Evolutionary conservation across 768 basidiomycete genomes (phyloP).

Genomic region (Psilocybe cubensis): DNA sequence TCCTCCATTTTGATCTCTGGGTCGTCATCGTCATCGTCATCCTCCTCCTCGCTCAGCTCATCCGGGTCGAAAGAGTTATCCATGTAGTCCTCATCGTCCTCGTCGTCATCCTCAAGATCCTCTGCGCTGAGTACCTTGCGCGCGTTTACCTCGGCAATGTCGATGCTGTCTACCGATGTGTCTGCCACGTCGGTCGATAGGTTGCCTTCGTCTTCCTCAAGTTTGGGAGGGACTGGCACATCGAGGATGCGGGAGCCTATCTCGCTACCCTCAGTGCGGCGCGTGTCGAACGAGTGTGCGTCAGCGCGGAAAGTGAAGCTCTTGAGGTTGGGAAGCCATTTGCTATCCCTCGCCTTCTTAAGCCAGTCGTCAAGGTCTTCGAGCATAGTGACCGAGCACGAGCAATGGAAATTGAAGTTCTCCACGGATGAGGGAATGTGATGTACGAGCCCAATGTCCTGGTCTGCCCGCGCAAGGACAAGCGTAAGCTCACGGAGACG

Average conservation of each 20-base stretch:
- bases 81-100: conserved; percentile 3
- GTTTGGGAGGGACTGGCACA: conserved; percentile 10
- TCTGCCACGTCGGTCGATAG: not conserved
- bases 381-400: conserved; percentile 11
- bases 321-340: conserved; percentile 10
- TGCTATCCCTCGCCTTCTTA: conserved; percentile 6
- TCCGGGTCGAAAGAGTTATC: not conserved
- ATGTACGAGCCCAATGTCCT: not conserved
- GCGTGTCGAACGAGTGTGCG: conserved; percentile 5
- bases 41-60: not conserved
- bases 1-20: conserved; percentile 6
- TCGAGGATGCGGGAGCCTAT: not conserved
- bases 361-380: conserved; percentile 13
- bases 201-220: not conserved
- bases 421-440: conserved; percentile 8
- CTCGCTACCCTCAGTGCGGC: not conserved
- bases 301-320: conserved; percentile 9
- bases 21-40: conserved; percentile 4
- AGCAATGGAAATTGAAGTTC: conserved; percentile 8
- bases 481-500: conserved; percentile 10
- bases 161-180: not conserved
- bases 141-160: conserved; percentile 1
- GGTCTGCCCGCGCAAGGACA: conserved; percentile 4
- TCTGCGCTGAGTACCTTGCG: conserved; percentile 1
- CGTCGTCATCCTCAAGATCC: conserved; percentile 13